Evolutionary conservation across 2,329 filamentous ascomycete species (phyloP), one percentile per base, ranked within the genome.

Genomic region (Aspergillus pseudoterreus): DNA sequence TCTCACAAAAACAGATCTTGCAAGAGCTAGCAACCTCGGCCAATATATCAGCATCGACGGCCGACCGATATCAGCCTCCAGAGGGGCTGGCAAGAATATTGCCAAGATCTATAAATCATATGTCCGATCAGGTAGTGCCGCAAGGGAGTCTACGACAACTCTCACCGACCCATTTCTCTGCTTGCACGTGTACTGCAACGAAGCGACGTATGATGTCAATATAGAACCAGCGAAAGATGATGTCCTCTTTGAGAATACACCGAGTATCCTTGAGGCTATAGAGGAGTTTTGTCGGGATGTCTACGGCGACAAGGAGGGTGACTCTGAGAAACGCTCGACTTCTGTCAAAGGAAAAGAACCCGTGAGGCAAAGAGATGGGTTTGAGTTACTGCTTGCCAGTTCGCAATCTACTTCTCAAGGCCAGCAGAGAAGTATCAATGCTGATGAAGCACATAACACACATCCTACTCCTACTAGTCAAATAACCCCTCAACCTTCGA

Each of bases 181-280:
- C 54, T 60, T 86, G 46, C 76, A 80, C 32, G 74, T 86, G 8
- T 58, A 60, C 1, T 86, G 82, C 62, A 77, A 78, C 2, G 59
- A 62, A 9, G 77, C 74, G 6, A 78, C 72, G 41, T 86, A 86
- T 61, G 83, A 86, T 65, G 73, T 77, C 4, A 86, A 85, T 53
- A 70, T 86, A 33, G 83, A 86, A 58, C 82, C 83, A 4, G 76
- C 78, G 1, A 86, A 86, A 60, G 81, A 85, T 60, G 80, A 85
- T 63, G 74, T 85, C 1, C 59, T 85, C 2, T 84, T 86, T 58
- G 76, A 78, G 30, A 70, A 84, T 43, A 63, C 69, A 2, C 60
- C 64, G 4, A 17, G 62, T 0, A 60, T 86, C 3, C 33, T 83
- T 4, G 62, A 61, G 4, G 57, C 74, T 4, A 67, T 77, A 2